Evolutionary conservation across 805 yeast species (phyloP), one percentile per base, ranked within the genome.

Genomic region (Yarrowia alimentaria): DNA sequence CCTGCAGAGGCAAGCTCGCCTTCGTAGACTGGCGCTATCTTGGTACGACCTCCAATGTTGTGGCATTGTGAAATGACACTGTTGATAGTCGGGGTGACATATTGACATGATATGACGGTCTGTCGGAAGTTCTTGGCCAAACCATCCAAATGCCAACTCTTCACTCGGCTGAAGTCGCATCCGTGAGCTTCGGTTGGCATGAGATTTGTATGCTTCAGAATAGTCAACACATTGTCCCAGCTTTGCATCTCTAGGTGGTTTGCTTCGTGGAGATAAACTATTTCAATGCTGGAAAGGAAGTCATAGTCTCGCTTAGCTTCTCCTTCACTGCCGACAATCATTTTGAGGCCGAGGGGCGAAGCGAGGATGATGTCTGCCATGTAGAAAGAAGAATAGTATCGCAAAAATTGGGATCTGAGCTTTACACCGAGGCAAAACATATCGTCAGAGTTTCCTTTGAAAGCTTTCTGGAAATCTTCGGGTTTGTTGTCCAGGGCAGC

Each of bases 71-170:
- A 52, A 29, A 78, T 62, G 37, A 87, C 60, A 51, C 80, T 78
- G 63, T 84, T 87, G 60, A 91, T 77, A 58, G 80, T 87, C 8
- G 98, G 98, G 1, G 96, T 84, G 8, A 74, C 58, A 62, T 76
- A 86, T 58, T 81, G 86, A n/a, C 85, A 71, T 57, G 93, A 83
- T 3, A 85, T 72, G 60, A 93, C 66, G 0, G 85, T 78, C 67
- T 93, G 99, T 20, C 96, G 77, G 51, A 91, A 72, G 47, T 71
- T 70, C 56, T 72, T 74, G 11, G 86, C 82, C 58, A 86, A 81
- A 55, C 87, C 94, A 61, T 93, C 90, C 56, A 93, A 81, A 28
- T 84, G 81, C 94, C 95, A 90, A 84, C 85, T 83, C 59, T 96
- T 76, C 29, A 93, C 82, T 58, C 99, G 76, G 53, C 93, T 80